A percentile compares a stretch with the other conserved stretches of the same genome.
These are phyloP conservation scores for Kuraishia floccosa DNA, from an alignment of 805 yeast species.

Conservation along the genomic window DNA sequence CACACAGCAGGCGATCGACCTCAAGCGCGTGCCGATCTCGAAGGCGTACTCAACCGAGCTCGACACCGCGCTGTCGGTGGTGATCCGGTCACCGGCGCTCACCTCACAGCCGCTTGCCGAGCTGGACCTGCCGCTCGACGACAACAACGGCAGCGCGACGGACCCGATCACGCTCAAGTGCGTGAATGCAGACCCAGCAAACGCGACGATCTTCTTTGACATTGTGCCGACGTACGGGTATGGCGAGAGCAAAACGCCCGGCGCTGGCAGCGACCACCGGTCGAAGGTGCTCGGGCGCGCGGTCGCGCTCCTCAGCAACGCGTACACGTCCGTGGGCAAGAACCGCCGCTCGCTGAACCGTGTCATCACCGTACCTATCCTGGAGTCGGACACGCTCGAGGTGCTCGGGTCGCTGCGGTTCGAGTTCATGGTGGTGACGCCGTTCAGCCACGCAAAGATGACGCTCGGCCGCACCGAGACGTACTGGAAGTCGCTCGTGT, in stretches of 20 bases:
- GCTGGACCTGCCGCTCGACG: constrained; percentile 76
- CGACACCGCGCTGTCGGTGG: constrained; percentile 78
- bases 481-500: constrained; percentile 83
- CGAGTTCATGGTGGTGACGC: constrained; percentile 58
- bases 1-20: constrained; percentile 43
- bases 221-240: constrained; percentile 79
- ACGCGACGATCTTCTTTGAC: constrained; percentile 64
- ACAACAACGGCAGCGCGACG: constrained; percentile 52
- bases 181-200: constrained; percentile 31
- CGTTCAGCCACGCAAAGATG: constrained; percentile 65
- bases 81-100: constrained; percentile 32
- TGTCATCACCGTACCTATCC: constrained; percentile 59
- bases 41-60: constrained; percentile 73
- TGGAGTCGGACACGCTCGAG: constrained; percentile 62
- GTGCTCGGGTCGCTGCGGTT: constrained; percentile 70
- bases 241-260: constrained; percentile 11
- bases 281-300: constrained; percentile 66
- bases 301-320: constrained; percentile 56
- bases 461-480: constrained; percentile 58
- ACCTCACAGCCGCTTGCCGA: constrained; percentile 50
- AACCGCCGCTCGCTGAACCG: constrained; percentile 57
- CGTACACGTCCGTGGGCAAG: constrained; percentile 56
- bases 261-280: constrained; percentile 5
- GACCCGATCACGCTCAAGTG: constrained; percentile 71
- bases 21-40: constrained; percentile 65